Conservation (phyloP, 2,329 filamentous ascomycete species). For the Blumeriella jaapii region DNA sequence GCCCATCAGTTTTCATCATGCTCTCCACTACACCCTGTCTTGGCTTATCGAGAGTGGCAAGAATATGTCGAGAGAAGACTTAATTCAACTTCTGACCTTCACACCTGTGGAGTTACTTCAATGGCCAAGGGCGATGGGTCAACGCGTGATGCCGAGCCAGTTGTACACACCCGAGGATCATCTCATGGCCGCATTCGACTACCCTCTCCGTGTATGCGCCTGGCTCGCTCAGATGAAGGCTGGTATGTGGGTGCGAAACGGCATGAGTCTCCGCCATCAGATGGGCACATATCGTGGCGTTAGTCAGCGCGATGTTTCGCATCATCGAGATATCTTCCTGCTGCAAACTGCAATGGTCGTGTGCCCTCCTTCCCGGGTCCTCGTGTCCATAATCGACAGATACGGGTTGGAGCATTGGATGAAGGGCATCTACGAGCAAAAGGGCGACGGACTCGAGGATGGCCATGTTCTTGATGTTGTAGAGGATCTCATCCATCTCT, state of each 20-base stretch:
- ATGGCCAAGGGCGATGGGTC: slow-evolving; percentile 50
- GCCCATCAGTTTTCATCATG: slow-evolving; percentile 93
- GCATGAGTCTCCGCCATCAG: slow-evolving; percentile 89
- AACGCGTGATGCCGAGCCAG: slow-evolving; percentile 40
- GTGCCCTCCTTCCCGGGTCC: slow-evolving; percentile 69
- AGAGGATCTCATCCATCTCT: slow-evolving; percentile 88
- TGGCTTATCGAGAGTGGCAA: slow-evolving; percentile 91
- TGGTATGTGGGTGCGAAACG: slow-evolving; percentile 97
- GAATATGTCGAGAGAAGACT: slow-evolving; percentile 53
- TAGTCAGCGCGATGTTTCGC: slow-evolving; percentile 78
- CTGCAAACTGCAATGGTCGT: slow-evolving; percentile 83
- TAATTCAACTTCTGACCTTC: slow-evolving; percentile 61
- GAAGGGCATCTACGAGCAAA: slow-evolving; percentile 64
- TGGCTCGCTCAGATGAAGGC: slow-evolving; percentile 98
- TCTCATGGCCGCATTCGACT: slow-evolving; percentile 81
- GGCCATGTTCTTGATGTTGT: slow-evolving; percentile 81
- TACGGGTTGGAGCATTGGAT: slow-evolving; percentile 86
- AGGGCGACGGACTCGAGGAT: slow-evolving; percentile 70
- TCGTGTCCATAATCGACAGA: slow-evolving; percentile 83
- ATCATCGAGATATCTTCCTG: slow-evolving; percentile 90
- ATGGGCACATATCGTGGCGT: slow-evolving; percentile 89
- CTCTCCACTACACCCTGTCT: slow-evolving; percentile 87
- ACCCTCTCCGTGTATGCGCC: slow-evolving; percentile 81
- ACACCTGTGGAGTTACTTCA: slow-evolving; percentile 58
- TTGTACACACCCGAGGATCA: slow-evolving; percentile 62